Conservation (phyloP, 2,329 filamentous ascomycete species). For the Hypoxylon sp. region DNA sequence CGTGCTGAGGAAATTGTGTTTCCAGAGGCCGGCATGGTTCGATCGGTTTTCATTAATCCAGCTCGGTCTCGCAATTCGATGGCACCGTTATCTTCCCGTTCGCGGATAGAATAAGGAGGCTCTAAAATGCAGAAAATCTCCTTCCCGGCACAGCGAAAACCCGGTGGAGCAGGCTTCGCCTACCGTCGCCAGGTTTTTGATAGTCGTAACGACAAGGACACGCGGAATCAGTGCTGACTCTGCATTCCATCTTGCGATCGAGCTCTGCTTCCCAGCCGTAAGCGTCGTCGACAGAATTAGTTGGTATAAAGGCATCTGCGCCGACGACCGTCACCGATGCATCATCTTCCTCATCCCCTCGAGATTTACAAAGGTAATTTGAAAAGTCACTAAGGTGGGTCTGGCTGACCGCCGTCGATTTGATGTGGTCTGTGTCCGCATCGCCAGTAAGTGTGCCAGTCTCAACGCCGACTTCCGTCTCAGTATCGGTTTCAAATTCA, state of each 20-base stretch:
- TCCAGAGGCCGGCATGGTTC: neutral
- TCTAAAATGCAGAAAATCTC: slow-evolving; percentile 32
- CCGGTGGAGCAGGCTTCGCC: slow-evolving; percentile 56
- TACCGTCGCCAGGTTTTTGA: slow-evolving; percentile 47
- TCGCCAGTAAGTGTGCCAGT: slow-evolving; percentile 32
- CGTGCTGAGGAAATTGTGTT: slow-evolving; percentile 23
- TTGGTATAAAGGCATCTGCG: slow-evolving; percentile 47
- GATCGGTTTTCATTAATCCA: slow-evolving; percentile 32
- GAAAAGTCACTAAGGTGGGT: slow-evolving; percentile 55
- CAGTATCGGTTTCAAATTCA: slow-evolving; percentile 47
- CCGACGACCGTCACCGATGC: slow-evolving; percentile 46
- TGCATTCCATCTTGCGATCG: slow-evolving; percentile 49
- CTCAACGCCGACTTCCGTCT: slow-evolving; percentile 46
- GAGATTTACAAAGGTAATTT: slow-evolving; percentile 55
- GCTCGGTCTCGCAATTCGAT: slow-evolving; percentile 7
- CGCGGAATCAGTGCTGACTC: slow-evolving; percentile 36
- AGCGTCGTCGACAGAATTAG: slow-evolving; percentile 55
- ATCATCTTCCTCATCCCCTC: slow-evolving; percentile 48
- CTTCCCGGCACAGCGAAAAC: slow-evolving; percentile 53
- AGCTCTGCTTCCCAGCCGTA: slow-evolving; percentile 69
- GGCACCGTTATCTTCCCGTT: neutral
- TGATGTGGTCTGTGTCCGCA: slow-evolving; percentile 46
- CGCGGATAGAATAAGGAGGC: neutral
- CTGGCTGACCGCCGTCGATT: slow-evolving; percentile 48
- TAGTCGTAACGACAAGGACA: slow-evolving; percentile 47